Evolutionary conservation across 2,329 filamentous ascomycete genomes (phyloP), one percentile per base, ranked within the genome.

Genomic region (Colletotrichum destructivum): DNA sequence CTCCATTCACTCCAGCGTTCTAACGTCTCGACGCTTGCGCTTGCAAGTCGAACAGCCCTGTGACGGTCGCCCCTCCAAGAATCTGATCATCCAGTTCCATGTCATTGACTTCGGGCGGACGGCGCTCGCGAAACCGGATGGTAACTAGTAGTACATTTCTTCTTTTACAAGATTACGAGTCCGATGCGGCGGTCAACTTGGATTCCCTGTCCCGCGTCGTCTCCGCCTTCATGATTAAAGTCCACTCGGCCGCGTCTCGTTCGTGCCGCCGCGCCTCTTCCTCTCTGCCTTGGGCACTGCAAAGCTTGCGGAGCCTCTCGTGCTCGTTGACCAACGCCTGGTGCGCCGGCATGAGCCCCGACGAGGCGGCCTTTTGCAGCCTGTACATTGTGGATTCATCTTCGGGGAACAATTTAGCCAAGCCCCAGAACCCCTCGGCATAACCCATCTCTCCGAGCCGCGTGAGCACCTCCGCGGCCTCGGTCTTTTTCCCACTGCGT

Each of bases 21-120:
- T 23, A 52, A 71, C 64, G 57, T 64, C 64, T n/a, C 8, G 31
- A 71, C 68, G 68, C 57, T 38, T 68, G 26, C 55, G 13, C 23
- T 2, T 81, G 92, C 40, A 75, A 77, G 0, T 77, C 83, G 0
- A 90, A 88, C 3, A 83, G 85, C 38, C 85, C 91, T 9, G 79
- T 95, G 74, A 95, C 93, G 0, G 84, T 95, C 1, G 80, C 31
- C 8, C 31, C 31, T 35, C 31, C 31, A 35, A 9, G 31, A 35
- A 35, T 35, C 31, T 2, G 8, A 90, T 90, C 4, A 84, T 92
- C 12, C 84, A 83, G 0, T 92, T 91, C 80, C 92, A 88, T 76
- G 83, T 84, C 0, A 84, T 90, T 0, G 85, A 83, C 1, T 85
- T 93, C 73, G 80, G 63, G 44, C 26, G 12, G 63, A 60, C 26